Evolutionary conservation across 805 yeast genomes (phyloP).

Genomic region (Ogataea thermomethanolica): DNA sequence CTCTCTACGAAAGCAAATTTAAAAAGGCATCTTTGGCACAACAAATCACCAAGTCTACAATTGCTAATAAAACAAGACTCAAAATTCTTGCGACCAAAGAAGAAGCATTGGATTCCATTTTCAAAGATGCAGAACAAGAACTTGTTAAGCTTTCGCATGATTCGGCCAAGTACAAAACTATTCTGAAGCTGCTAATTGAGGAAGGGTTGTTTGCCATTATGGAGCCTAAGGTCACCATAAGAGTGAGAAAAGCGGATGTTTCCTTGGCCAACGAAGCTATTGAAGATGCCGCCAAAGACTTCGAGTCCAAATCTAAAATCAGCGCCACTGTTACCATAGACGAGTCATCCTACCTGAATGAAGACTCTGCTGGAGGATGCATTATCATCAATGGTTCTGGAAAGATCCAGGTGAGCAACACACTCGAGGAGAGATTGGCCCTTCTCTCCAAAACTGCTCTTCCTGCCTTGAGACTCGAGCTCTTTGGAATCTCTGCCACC

Average conservation of each 20-base stretch:
- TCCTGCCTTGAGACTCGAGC: slow-evolving; percentile 87
- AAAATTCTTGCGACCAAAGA: slow-evolving; percentile 86
- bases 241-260: slow-evolving; percentile 65
- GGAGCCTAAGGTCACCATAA: slow-evolving; percentile 64
- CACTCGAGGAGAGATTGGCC: slow-evolving; percentile 90
- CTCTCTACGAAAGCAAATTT: slow-evolving; percentile 71
- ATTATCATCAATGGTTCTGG: slow-evolving; percentile 66
- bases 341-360: slow-evolving; percentile 54
- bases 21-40: slow-evolving; percentile 91
- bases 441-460: slow-evolving; percentile 78
- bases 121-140: slow-evolving; percentile 62
- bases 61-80: slow-evolving; percentile 92
- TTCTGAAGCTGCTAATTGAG: slow-evolving; percentile 74
- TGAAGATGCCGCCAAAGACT: slow-evolving; percentile 58
- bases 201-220: slow-evolving; percentile 71
- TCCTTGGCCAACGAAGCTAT: slow-evolving; percentile 57
- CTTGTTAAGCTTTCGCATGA: slow-evolving; percentile 58
- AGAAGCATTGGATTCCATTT: slow-evolving; percentile 68
- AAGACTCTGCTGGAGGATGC: slow-evolving; percentile 81
- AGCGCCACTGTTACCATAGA: slow-evolving; percentile 54
- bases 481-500: slow-evolving; percentile 79
- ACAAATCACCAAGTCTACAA: slow-evolving; percentile 92
- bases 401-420: slow-evolving; percentile 86
- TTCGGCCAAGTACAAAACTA: slow-evolving; percentile 56
- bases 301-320: slow-evolving; percentile 58